Evolutionary conservation across 768 basidiomycete genomes (phyloP).

Genomic region (Albatrellus ellisii): DNA sequence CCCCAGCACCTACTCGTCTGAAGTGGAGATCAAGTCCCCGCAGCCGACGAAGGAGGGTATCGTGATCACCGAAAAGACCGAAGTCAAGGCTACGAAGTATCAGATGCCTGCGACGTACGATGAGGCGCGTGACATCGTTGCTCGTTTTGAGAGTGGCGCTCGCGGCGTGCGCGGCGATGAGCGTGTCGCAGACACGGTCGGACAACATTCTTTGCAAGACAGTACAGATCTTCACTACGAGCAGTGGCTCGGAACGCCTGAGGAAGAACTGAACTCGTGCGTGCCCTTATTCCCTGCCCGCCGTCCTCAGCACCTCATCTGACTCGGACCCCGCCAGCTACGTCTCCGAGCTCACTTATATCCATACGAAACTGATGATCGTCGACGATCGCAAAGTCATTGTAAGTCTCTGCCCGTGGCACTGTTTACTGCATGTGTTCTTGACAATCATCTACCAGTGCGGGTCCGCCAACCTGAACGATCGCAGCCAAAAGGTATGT

Average conservation of each 20-base stretch:
- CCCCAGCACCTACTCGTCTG: conserved; percentile 26
- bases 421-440: neutral
- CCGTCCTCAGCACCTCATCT: conserved; percentile 3
- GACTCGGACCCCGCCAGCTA: conserved; percentile 35
- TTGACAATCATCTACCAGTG: conserved; percentile 33
- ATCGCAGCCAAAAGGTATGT: conserved; percentile 64
- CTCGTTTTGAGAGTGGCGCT: conserved; percentile 59
- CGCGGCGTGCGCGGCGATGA: conserved; percentile 40
- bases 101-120: conserved; percentile 51
- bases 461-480: conserved; percentile 90
- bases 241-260: conserved; percentile 70
- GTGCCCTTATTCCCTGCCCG: conserved; percentile 20
- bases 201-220: conserved; percentile 67
- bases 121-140: conserved; percentile 57
- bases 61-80: conserved; percentile 37
- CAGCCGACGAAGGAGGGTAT: conserved; percentile 35
- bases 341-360: conserved; percentile 70
- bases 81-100: conserved; percentile 45
- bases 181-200: conserved; percentile 60
- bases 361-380: conserved; percentile 87
- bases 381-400: conserved; percentile 88
- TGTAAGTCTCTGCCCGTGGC: conserved; percentile 29
- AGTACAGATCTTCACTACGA: conserved; percentile 54
- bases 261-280: conserved; percentile 72
- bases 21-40: conserved; percentile 46